Base-by-base conservation (phyloP, 2,329 filamentous ascomycete species). In the Microascus cirrosus region DNA sequence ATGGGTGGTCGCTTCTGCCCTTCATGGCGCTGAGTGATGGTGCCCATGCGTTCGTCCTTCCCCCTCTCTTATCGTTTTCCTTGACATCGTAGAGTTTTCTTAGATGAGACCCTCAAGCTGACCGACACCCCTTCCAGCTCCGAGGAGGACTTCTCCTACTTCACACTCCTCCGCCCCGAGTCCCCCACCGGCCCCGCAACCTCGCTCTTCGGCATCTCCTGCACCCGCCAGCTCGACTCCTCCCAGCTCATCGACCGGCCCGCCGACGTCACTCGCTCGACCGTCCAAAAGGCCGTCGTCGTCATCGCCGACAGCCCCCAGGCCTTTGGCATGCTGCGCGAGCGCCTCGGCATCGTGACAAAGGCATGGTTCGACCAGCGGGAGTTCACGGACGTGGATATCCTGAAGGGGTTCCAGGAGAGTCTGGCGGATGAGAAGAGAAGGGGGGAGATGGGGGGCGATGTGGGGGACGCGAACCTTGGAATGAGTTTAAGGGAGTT, bases 21-120 rank as follows among this genome's bases (percentile, higher is more conserved):
- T 99, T 99, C 71, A 96, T 97, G 90, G 94, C 94, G 28, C 74
- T 99, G 67, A 94, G 90, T 59, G 94, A 99, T 70, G 94, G 94
- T 57, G 94, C 94, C 57, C 94, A 99, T 77, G 85, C 91, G 85
- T 94, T 79, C 74, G 86, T 78, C 57, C 10, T n/a, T 1, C 20
- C 15, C 35, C 18, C 24, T 22, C 25, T 18, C 20, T 52, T 56
- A 34, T 36, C 18, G 20, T 20, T n/a, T 32, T 20, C 39, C 18
- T n/a, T n/a, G 18, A 7, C n/a, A 13, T n/a, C 18, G 5, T n/a
- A n/a, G 11, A 20, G 24, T 35, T 22, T 52, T 20, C 32, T 54
- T 36, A 5, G 13, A 52, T 36, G 15, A 28, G 28, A 20, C n/a
- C 8, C 25, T 12, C 3, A 51, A 52, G 48, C 52, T 57, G 45